These are phyloP conservation scores for Naganishia kalamii DNA, from an alignment of 768 basidiomycete genomes.

Conservation along the genomic window DNA sequence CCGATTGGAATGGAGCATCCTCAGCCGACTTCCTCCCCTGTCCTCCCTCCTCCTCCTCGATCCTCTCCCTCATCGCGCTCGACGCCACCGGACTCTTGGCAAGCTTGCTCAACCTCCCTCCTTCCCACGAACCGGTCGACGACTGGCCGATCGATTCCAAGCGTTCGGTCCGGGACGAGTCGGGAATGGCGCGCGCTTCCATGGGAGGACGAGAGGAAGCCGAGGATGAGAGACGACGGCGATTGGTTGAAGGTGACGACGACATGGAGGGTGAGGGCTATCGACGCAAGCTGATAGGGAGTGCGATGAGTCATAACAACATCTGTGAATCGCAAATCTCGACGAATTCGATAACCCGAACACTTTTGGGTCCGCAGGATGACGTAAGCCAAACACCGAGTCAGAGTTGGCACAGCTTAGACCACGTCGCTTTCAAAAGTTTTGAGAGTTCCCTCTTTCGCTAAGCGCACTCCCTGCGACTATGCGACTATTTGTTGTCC, in stretches of 20 bases:
- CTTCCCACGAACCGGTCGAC: constrained; percentile 44
- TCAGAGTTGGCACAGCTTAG: not conserved
- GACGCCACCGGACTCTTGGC: constrained; percentile 6
- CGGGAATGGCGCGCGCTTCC: constrained; percentile 17
- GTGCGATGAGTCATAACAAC: no score
- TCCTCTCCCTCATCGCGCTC: not conserved
- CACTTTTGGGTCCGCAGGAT: not conserved
- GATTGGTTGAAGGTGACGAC: not conserved
- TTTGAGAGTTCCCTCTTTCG: no score
- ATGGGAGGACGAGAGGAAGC: not conserved
- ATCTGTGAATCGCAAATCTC: no score
- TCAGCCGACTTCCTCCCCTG: constrained; percentile 10
- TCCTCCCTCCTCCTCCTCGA: not conserved
- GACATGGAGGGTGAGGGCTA: not conserved
- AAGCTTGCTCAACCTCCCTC: constrained; percentile 29
- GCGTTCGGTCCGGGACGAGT: constrained; percentile 20
- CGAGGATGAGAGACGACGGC: constrained; percentile 2
- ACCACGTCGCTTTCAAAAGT: not conserved
- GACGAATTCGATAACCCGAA: no score
- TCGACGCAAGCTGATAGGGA: not conserved
- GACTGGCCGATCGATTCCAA: constrained; percentile 38
- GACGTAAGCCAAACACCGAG: not conserved
- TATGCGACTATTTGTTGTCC: not conserved
- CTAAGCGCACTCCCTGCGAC: no score
- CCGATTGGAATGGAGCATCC: constrained; percentile 14